Evolutionary conservation across 805 yeast species (phyloP).

Genomic region (Candida krabiensis): DNA sequence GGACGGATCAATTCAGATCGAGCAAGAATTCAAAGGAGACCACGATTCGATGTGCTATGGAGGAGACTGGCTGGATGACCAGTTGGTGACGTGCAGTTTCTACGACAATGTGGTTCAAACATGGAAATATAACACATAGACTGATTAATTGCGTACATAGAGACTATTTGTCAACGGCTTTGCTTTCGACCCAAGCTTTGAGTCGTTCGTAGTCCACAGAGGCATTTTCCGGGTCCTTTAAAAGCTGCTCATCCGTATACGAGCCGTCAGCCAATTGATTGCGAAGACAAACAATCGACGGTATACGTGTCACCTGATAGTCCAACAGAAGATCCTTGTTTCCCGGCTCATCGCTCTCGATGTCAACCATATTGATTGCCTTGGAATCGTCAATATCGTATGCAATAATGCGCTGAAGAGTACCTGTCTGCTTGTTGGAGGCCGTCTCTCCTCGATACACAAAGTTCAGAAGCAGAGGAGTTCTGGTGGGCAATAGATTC

Average conservation of each 20-base stretch:
- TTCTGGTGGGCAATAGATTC: slow-evolving; percentile 47
- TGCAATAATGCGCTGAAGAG: slow-evolving; percentile 53
- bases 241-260: slow-evolving; percentile 33
- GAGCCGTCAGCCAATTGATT: slow-evolving; percentile 59
- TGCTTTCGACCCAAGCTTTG: slow-evolving; percentile 43
- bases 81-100: slow-evolving; percentile 82
- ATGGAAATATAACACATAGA: slow-evolving; percentile 46
- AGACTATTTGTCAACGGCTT: slow-evolving; percentile 33
- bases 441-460: slow-evolving; percentile 63
- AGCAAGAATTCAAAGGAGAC: slow-evolving; percentile 55
- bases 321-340: slow-evolving; percentile 57
- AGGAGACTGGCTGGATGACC: slow-evolving; percentile 74
- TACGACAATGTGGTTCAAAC: slow-evolving; percentile 80
- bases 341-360: slow-evolving; percentile 67
- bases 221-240: slow-evolving; percentile 24
- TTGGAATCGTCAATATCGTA: slow-evolving; percentile 41
- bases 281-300: slow-evolving; percentile 64
- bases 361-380: slow-evolving; percentile 62
- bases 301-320: slow-evolving; percentile 55
- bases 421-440: slow-evolving; percentile 62
- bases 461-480: slow-evolving; percentile 71
- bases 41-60: slow-evolving; percentile 96
- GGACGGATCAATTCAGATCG: slow-evolving; percentile 29
- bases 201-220: slow-evolving; percentile 45
- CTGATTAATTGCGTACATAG: neutral